Percentiles rank a stretch among this genome's conserved stretches.
Conservation (phyloP, 2,329 filamentous ascomycete species). For the Fusarium sulawesiense region DNA sequence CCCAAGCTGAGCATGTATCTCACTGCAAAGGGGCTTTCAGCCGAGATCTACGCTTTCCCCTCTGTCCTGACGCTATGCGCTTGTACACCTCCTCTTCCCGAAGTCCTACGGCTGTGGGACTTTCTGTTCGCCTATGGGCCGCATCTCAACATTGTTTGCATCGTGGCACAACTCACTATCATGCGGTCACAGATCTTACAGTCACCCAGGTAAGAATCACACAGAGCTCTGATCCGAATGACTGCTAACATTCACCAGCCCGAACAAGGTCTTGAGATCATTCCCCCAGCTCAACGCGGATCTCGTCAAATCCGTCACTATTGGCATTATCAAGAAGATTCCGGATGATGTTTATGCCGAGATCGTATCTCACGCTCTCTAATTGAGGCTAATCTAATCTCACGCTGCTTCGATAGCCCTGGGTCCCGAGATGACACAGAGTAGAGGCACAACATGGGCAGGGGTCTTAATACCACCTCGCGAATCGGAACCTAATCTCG, state of each 20-base stretch:
- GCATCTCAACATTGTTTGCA: constrained; percentile 94
- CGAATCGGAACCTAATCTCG: constrained; percentile 29
- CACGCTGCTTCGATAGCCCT: neutral
- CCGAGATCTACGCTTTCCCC: constrained; percentile 96
- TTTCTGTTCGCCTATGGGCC: constrained; percentile 96
- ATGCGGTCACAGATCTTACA: constrained; percentile 86
- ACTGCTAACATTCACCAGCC: constrained; percentile 66
- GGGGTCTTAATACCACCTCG: constrained; percentile 29
- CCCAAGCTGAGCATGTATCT: constrained; percentile 87
- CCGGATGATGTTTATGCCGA: constrained; percentile 91
- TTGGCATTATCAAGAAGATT: constrained; percentile 89
- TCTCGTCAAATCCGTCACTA: constrained; percentile 84
- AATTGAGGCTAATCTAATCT: constrained; percentile 3
- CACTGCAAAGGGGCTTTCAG: constrained; percentile 85
- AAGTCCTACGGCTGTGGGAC: constrained; percentile 95
- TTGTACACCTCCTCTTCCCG: constrained; percentile 92
- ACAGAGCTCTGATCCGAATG: neutral
- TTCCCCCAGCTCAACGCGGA: constrained; percentile 87
- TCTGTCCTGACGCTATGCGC: constrained; percentile 94
- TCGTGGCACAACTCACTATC: constrained; percentile 92
- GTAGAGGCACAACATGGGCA: constrained; percentile 17
- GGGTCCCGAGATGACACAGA: constrained; percentile 4
- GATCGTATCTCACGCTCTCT: constrained; percentile 88
- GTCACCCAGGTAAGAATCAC: constrained; percentile 75
- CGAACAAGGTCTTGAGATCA: constrained; percentile 89